Conservation (phyloP, 2,329 filamentous ascomycete species). For the Parascedosporium putredinis region DNA sequence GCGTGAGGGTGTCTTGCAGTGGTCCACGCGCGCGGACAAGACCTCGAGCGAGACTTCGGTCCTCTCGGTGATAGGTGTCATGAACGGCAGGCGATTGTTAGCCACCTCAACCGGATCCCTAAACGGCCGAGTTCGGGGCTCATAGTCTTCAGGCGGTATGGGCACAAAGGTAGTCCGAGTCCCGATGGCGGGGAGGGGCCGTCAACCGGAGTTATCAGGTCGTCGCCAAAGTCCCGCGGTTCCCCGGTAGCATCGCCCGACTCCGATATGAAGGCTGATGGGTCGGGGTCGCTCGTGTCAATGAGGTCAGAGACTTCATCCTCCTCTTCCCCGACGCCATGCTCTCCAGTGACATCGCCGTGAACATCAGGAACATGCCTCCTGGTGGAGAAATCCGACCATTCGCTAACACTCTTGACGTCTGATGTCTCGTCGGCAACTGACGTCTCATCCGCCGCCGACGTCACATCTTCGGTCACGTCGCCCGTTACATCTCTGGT, state of each 20-base stretch:
- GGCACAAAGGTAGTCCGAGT: slow-evolving; percentile 64
- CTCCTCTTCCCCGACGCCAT: slow-evolving; percentile 23
- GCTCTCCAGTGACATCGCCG: slow-evolving; percentile 18
- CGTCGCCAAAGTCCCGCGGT: slow-evolving; percentile 24
- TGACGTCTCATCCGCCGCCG: background rate
- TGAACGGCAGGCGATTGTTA: slow-evolving; percentile 89
- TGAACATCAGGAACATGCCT: slow-evolving; percentile 53
- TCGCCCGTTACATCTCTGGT: background rate
- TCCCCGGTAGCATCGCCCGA: slow-evolving; percentile 21
- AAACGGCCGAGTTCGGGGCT: slow-evolving; percentile 68
- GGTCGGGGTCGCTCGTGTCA: slow-evolving; percentile 24
- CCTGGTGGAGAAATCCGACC: slow-evolving; percentile 76
- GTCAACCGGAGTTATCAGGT: slow-evolving; percentile 33
- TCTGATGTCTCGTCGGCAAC: slow-evolving; percentile 30
- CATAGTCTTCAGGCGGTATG: slow-evolving; percentile 76
- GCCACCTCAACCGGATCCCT: slow-evolving; percentile 70
- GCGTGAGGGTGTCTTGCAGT: slow-evolving; percentile 69
- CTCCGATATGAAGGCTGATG: slow-evolving; percentile 12
- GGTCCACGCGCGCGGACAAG: slow-evolving; percentile 44
- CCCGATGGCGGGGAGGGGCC: slow-evolving; percentile 32
- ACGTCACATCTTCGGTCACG: background rate
- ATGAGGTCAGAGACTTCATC: slow-evolving; percentile 28
- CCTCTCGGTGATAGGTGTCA: slow-evolving; percentile 96
- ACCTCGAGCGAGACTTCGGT: slow-evolving; percentile 79
- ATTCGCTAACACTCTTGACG: slow-evolving; percentile 62